Evolutionary conservation across 2,329 filamentous ascomycete species (phyloP).

Genomic region (Nothomitra cinnamomea): DNA sequence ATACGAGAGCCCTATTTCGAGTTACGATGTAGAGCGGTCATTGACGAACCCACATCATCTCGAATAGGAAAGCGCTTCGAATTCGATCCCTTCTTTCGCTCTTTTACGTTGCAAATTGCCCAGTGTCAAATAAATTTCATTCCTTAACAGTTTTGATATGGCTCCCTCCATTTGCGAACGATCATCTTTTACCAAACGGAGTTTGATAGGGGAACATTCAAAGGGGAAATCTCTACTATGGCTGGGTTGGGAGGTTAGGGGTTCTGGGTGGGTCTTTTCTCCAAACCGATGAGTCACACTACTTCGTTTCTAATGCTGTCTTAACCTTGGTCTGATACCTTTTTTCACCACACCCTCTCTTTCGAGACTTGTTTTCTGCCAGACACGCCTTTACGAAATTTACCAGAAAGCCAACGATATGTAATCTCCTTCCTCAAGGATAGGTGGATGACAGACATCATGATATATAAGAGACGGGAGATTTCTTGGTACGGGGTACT

Average conservation of each 20-base stretch:
- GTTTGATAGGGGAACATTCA: neutral
- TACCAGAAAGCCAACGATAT: neutral
- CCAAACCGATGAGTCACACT: neutral
- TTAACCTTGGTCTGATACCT: neutral
- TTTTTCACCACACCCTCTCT: neutral
- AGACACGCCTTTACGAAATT: neutral
- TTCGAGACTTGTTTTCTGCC: neutral
- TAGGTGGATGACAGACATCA: too few species aligned
- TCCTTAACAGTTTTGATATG: neutral
- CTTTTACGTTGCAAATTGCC: neutral
- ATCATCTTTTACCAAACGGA: neutral
- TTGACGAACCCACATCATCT: neutral
- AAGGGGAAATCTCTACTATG: conserved; percentile 1
- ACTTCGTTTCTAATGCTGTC: conserved; percentile 2
- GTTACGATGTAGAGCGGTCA: neutral
- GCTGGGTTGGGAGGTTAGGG: neutral
- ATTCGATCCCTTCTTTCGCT: neutral
- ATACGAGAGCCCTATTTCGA: neutral
- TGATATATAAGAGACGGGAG: too few species aligned
- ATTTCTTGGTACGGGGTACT: too few species aligned
- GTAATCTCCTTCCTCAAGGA: neutral
- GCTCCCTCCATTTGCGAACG: neutral
- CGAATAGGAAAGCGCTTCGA: neutral
- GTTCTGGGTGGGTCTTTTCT: neutral
- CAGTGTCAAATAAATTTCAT: conserved; percentile 2